Evolutionary conservation across 352 stramenopile species (phyloP).

Genomic region (Globisporangium ultimum): DNA sequence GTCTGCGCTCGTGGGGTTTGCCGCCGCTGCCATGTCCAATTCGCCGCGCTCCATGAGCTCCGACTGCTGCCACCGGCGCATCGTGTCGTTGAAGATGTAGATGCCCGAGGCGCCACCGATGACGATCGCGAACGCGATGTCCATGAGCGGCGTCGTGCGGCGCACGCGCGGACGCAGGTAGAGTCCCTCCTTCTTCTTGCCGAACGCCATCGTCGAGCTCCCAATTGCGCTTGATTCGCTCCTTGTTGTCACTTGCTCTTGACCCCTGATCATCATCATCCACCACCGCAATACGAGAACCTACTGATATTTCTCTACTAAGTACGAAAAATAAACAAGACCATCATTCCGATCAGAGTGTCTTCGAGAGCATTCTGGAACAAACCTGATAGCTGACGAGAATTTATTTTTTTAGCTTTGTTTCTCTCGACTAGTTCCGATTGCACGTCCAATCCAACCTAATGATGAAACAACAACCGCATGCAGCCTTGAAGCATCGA

Average conservation of each 20-base stretch:
- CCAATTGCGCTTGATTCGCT: neutral
- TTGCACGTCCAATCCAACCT: neutral
- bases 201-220: slow-evolving; percentile 25
- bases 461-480: neutral
- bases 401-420: slow-evolving; percentile 2
- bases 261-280: neutral
- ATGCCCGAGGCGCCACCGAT: slow-evolving; percentile 51
- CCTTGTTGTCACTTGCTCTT: slow-evolving; percentile 2
- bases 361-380: slow-evolving; percentile 8
- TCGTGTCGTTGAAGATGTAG: slow-evolving; percentile 78
- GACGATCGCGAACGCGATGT: slow-evolving; percentile 49
- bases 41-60: slow-evolving; percentile 8
- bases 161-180: slow-evolving; percentile 51
- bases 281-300: neutral
- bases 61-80: slow-evolving; percentile 44
- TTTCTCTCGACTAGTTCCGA: too few species aligned
- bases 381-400: slow-evolving; percentile 1
- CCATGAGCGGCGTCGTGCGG: slow-evolving; percentile 55
- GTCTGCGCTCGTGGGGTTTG: neutral
- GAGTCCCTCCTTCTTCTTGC: slow-evolving; percentile 44
- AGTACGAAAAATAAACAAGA: slow-evolving; percentile 3
- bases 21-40: neutral
- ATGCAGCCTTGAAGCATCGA: too few species aligned
- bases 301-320: neutral
- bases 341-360: slow-evolving; percentile 2